Base-by-base conservation (phyloP, 805 yeast genomes). In the Kockiozyma suomiensis region DNA sequence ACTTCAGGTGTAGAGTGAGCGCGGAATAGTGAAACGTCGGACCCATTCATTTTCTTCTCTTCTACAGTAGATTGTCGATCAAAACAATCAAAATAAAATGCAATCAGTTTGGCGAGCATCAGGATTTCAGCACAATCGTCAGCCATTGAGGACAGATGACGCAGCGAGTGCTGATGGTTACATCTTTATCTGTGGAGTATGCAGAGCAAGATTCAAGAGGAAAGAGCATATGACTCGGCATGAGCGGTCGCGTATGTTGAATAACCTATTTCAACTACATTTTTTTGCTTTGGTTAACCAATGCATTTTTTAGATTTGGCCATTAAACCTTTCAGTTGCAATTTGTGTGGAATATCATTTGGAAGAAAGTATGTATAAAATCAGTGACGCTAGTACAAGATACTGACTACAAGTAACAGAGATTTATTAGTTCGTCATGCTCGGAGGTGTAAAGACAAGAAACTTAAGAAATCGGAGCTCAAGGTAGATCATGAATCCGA, bases 221-320 rank as follows among this genome's bases (percentile, higher is more conserved):
- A 47, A 47, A 28, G 50, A 47, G 28, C 50, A 47, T 21, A 47
- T 47, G 50, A 8, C 13, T 25, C 40, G 50, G 19, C 50, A 32
- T 32, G 50, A 47, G 19, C 25, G 40, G 26, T 47, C 50, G 8
- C 50, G 50, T 47, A 47, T 5, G 50, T 17, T 30, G 26, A 4
- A n/a, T n/a, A n/a, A n/a, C 21, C 19, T 10, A 21, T 23, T 6
- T 3, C 4, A n/a, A 19, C 13, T 3, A n/a, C 15, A 10, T 13
- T 43, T 3, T 1, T 21, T 6, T 43, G 48, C 48, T 19, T 23
- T 12, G n/a, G n/a, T n/a, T n/a, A n/a, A n/a, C n/a, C n/a, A n/a
- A n/a, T n/a, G n/a, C n/a, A n/a, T n/a, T 46, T 5, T 26, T 8
- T 8, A 47, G 50, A 47, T 21, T 32, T 41, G 2, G 40, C 28